A percentile compares a stretch with the other conserved stretches of the same genome.
Evolutionary conservation across 139 green algal species (phyloP).

Genomic region (Volvox africanus): DNA sequence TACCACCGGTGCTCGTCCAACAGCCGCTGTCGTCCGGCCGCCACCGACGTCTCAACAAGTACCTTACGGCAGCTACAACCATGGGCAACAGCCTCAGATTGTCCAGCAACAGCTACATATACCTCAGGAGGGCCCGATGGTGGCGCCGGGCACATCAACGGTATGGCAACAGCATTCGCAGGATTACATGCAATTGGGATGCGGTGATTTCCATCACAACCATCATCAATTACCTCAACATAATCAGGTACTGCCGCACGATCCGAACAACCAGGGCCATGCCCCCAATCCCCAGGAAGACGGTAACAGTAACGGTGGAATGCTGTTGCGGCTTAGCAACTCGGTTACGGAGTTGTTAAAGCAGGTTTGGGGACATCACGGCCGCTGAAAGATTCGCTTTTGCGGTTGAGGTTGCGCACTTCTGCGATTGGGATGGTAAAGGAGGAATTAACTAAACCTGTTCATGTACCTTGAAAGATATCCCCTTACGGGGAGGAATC

Average conservation of each 20-base stretch:
- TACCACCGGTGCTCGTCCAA: neutral
- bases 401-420: no score
- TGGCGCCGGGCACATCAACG: no score
- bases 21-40: neutral
- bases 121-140: neutral
- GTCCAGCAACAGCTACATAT: neutral
- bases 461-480: no score
- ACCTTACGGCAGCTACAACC: neutral
- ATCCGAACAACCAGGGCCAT: neutral
- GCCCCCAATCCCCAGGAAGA: neutral
- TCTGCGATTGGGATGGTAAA: no score
- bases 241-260: neutral
- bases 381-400: no score
- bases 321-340: slow-evolving; percentile 15
- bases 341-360: neutral
- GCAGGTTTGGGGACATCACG: neutral
- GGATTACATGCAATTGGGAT: neutral
- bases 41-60: neutral
- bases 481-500: no score
- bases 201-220: neutral
- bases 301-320: neutral
- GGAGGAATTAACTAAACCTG: no score
- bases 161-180: neutral
- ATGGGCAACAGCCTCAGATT: neutral
- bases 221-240: neutral